Base-by-base conservation (phyloP, 139 green algal genomes). In the Prasinococcaceae sp. region DNA sequence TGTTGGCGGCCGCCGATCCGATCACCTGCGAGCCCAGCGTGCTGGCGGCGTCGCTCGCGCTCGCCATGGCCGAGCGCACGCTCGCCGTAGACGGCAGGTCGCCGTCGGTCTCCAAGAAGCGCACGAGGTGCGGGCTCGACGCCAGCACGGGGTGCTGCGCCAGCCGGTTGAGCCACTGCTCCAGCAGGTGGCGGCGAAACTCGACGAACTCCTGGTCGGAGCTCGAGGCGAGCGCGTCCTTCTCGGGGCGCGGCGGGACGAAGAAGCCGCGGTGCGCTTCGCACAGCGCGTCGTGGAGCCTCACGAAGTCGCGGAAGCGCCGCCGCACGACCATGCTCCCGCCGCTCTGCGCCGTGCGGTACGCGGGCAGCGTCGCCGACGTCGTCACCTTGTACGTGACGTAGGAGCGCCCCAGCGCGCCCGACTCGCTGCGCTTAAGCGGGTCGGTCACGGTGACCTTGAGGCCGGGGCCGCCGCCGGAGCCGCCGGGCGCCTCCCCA, bases 171-270 rank as follows among this genome's bases (percentile, higher is more conserved):
- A 97, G 51, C 65, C 92, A 97, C 17, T 75, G 73, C 55, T 94
- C 69, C 53, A 97, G 68, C 5, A 77, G 74, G 3, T 59, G 24
- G 17, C 65, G 61, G 2, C 88, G 61, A 20, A 78, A 60, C 63
- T 94, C 78, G 30, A 96, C 61, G 64, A 96, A 96, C 2, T 65
- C 70, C 3, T 81, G 69, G 10, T 29, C 50, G 33, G 14, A 32
- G 4, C n/a, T 33, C 10, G 4, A 36, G 29, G 20, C 20, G 3
- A 61, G n/a, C 6, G 42, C 24, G 60, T 71, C 70, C 70, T 94
- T 96, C 48, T 92, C 79, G 10, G 87, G 87, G 40, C 92, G 61
- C 1, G 78, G 71, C 23, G 88, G 88, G 4, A 94, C 72, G 58
- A 96, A 90, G 66, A 80, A 92, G 27, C 87, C 88, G 2, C 76